These are phyloP conservation scores for Calonectria pauciramosa DNA, from an alignment of 2,329 filamentous ascomycete genomes.

Conservation along the genomic window DNA sequence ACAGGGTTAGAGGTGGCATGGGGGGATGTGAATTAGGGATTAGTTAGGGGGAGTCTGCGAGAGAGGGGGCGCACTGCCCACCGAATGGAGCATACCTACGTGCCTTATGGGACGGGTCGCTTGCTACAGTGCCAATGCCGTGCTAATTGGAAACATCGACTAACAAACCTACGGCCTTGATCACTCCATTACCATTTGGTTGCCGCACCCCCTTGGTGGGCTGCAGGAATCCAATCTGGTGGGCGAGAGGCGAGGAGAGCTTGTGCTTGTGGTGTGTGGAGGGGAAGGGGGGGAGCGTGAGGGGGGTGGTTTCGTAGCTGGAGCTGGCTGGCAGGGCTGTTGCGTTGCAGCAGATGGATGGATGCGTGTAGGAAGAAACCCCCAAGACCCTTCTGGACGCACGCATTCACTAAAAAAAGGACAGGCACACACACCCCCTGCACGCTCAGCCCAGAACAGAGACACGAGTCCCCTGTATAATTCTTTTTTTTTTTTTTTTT, in stretches of 20 bases:
- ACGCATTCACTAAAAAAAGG: conserved; percentile 31
- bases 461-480: conserved; percentile 11
- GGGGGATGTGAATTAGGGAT: conserved; percentile 28
- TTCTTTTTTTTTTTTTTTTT: background rate
- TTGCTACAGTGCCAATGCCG: conserved; percentile 6
- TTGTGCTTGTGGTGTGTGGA: background rate
- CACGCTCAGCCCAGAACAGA: conserved; percentile 15
- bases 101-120: conserved; percentile 10
- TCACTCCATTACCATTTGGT: background rate
- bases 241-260: conserved; percentile 5
- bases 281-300: background rate
- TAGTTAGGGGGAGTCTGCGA: conserved; percentile 29
- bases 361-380: conserved; percentile 1
- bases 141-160: conserved; percentile 23
- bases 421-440: conserved; percentile 13
- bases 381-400: conserved; percentile 9
- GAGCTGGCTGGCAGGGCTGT: conserved; percentile 26
- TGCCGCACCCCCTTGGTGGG: conserved; percentile 1
- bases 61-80: conserved; percentile 8
- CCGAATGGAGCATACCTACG: conserved; percentile 14
- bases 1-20: conserved; percentile 29
- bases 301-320: background rate
- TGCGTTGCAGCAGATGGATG: conserved; percentile 25
- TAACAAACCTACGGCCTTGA: conserved; percentile 18
- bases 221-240: conserved; percentile 1